Conservation (phyloP, 2,329 filamentous ascomycete genomes). For the Penicillium sp. region DNA sequence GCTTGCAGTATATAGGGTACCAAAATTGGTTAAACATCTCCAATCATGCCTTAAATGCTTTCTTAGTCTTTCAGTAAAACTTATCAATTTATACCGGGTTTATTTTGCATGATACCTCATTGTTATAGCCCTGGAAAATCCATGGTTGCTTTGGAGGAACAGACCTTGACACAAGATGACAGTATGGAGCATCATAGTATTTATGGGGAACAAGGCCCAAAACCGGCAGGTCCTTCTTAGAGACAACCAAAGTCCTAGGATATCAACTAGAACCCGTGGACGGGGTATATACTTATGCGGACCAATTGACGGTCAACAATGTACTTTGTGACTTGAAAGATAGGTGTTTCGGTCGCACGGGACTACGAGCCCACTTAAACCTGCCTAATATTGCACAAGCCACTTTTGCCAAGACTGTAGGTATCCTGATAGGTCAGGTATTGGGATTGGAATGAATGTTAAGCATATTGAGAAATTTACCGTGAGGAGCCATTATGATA, state of each 20-base stretch:
- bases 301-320: background rate
- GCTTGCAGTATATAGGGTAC: background rate
- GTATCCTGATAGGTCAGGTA: constrained; percentile 1
- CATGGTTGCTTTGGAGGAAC: background rate
- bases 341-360: constrained; percentile 19
- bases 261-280: background rate
- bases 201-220: no score
- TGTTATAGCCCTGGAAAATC: no score
- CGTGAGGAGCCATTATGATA: background rate
- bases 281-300: background rate
- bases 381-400: constrained; percentile 15
- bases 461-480: background rate
- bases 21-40: no score
- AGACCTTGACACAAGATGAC: background rate
- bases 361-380: constrained; percentile 16
- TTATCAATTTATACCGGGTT: no score
- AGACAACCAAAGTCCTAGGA: background rate
- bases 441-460: background rate
- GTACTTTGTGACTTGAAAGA: background rate
- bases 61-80: no score
- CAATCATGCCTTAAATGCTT: background rate
- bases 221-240: background rate
- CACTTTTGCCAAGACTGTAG: constrained; percentile 12
- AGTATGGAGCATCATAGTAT: background rate
- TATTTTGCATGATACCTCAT: background rate